Percentiles rank a stretch among this genome's conserved stretches.
Conservation (phyloP, 2,329 filamentous ascomycete species). For the Aspergillus sp. region DNA sequence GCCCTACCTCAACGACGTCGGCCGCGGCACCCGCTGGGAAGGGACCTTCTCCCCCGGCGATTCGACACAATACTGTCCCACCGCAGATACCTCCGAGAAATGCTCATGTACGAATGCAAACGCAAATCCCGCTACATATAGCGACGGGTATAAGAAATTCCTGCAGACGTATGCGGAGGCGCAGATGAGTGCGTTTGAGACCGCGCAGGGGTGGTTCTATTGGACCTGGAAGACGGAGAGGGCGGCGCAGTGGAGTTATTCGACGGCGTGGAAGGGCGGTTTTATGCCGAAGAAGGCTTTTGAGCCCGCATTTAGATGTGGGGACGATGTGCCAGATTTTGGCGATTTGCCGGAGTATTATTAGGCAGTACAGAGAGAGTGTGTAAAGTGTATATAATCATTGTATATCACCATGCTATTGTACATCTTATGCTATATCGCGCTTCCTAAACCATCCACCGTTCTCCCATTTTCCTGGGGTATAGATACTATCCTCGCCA, state of each 20-base stretch:
- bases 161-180: constrained; percentile 86
- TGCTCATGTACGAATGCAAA: constrained; percentile 76
- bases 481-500: constrained; percentile 54
- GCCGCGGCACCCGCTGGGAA: constrained; percentile 82
- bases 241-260: constrained; percentile 74
- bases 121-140: constrained; percentile 62
- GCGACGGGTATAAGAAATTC: constrained; percentile 71
- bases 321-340: constrained; percentile 40
- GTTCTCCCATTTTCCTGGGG: constrained; percentile 68
- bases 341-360: constrained; percentile 38
- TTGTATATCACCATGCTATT: constrained; percentile 5
- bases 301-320: constrained; percentile 63
- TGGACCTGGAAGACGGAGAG: constrained; percentile 96
- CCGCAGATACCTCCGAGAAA: constrained; percentile 44
- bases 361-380: constrained; percentile 15
- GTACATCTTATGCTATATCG: constrained; percentile 8
- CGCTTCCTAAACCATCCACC: constrained; percentile 72
- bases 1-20: constrained; percentile 78
- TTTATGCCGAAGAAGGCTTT: constrained; percentile 71
- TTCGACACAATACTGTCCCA: constrained; percentile 67
- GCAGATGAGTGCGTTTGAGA: constrained; percentile 92
- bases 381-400: constrained; percentile 5
- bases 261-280: constrained; percentile 61
- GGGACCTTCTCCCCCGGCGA: constrained; percentile 68
- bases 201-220: constrained; percentile 96